Percentiles rank a stretch among this genome's conserved stretches.
phyloP scores from a whole-genome alignment of 768 basidiomycete species.

The Lactarius evosmus region DNA sequence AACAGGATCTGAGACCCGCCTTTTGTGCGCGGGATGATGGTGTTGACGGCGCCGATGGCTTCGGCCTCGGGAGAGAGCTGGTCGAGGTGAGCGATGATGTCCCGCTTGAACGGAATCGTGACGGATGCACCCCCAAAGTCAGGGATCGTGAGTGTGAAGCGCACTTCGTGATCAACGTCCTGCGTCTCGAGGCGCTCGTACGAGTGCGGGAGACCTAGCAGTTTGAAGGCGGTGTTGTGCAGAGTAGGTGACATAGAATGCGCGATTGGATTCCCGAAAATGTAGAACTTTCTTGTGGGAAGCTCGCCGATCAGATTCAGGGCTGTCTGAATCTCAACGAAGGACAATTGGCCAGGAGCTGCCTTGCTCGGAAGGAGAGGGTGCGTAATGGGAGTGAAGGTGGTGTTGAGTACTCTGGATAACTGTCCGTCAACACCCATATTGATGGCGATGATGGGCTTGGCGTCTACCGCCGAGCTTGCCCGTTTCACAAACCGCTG shows the following conservation, averaged over 20 bases:
- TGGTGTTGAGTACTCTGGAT: constrained; percentile 81
- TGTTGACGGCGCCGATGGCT: constrained; percentile 93
- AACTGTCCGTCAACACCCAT: constrained; percentile 89
- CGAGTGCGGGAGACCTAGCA: constrained; percentile 77
- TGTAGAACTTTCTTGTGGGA: constrained; percentile 70
- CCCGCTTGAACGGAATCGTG: constrained; percentile 94
- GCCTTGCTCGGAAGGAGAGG: constrained; percentile 79
- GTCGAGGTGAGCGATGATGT: constrained; percentile 82
- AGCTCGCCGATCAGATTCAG: constrained; percentile 78
- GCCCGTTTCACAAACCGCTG: constrained; percentile 62
- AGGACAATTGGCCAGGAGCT: constrained; percentile 91
- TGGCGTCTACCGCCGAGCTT: constrained; percentile 45
- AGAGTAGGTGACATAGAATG: constrained; percentile 90
- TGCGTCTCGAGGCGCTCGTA: constrained; percentile 79
- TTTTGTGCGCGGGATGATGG: constrained; percentile 59
- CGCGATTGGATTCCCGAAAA: constrained; percentile 86
- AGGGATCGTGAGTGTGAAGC: constrained; percentile 54
- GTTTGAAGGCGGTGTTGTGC: constrained; percentile 84
- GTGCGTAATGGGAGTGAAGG: constrained; percentile 90
- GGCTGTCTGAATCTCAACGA: constrained; percentile 79
- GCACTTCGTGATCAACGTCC: constrained; percentile 61
- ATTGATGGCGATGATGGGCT: constrained; percentile 92
- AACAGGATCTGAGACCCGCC: constrained; percentile 52
- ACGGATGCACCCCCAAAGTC: constrained; percentile 95
- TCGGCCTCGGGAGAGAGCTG: constrained; percentile 74